These are phyloP conservation scores for Eimeria necatrix DNA, from an alignment of 169 alveolate genomes.

Conservation along the genomic window DNA sequence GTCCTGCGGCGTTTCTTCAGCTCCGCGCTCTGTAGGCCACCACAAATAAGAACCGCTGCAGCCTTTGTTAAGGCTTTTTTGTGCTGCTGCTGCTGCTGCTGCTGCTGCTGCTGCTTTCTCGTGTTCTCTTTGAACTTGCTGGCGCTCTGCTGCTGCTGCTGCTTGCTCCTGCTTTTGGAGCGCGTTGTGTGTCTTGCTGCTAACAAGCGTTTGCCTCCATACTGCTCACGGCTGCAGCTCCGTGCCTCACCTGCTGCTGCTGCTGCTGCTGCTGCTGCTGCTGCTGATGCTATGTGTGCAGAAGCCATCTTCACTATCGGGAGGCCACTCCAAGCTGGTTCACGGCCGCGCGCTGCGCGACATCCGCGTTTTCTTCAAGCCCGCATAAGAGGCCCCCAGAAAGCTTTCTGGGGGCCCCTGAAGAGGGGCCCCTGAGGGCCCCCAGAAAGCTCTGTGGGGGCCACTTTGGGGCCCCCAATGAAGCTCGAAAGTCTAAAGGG, in stretches of 20 bases:
- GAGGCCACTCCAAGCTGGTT: background rate
- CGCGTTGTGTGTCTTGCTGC: background rate
- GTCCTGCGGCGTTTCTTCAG: conserved; percentile 13
- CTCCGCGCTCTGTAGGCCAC: background rate
- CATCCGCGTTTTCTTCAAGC: conserved; percentile 51
- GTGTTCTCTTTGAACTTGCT: background rate
- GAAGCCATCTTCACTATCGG: background rate
- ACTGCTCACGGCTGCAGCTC: background rate
- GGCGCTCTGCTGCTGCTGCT: background rate
- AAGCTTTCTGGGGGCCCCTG: conserved; percentile 17
- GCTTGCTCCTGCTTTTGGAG: background rate
- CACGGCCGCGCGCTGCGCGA: background rate
- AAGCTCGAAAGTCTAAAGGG: no score
- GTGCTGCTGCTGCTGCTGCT: background rate
- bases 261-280: background rate
- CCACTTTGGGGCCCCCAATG: background rate
- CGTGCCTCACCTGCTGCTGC: conserved; percentile 11
- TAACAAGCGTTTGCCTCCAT: background rate
- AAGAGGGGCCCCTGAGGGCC: background rate
- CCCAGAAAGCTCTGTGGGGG: background rate
- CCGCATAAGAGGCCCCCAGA: background rate
- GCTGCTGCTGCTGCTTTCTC: background rate
- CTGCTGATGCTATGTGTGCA: background rate
- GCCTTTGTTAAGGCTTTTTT: background rate
- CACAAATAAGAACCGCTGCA: background rate